Base-by-base conservation (phyloP, 1,139 yeast genomes). In the Chernovozyma sophiae-reginae region DNA sequence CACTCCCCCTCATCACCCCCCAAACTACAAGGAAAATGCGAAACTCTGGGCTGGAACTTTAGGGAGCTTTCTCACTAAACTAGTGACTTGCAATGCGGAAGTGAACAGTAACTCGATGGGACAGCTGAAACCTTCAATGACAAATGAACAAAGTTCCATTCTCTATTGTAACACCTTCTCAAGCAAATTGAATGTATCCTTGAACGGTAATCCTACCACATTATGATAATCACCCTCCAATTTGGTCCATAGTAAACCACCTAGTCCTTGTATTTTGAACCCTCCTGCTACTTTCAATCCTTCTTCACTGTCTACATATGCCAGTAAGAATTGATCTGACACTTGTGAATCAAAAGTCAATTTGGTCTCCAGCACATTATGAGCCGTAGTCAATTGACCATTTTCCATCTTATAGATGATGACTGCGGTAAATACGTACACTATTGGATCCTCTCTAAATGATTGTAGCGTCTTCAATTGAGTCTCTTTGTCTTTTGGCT, bases 261-360 rank as follows among this genome's bases (percentile, higher is more conserved):
- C 90, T 14, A 55, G 54, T 2, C 81, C 86, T 57, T 92, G 97
- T 43, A 83, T 82, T 49, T 81, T 82, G 62, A 87, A 89, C 1
- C 98, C 98, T 6, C 97, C 98, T 1, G 97, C 97, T 1, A 86
- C 97, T 30, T 75, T 72, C 4, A 69, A 43, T 0, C 94, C 98
- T 55, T 90, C 97, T 20, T 74, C 83, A 2, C 80, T 64, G 1
- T 70, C 71, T 10, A 86, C 81, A 55, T 90, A 92, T 13, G 68
- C 65, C 26, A 71, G 51, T 3, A 90, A 55, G 26, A 81, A 61
- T 14, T 68, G 76, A 42, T 78, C 79, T 1, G 78, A 67, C 12
- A 79, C 55, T 3, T 58, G 48, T 1, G 55, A 44, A 38, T 62
- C 60, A 39, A 67, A 68, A 10, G 33, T 34, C 16, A 69, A 47